Percentiles rank a stretch among this genome's conserved stretches.
phyloP scores from a whole-genome alignment of 2,329 filamentous ascomycete genomes.

The Pseudogymnoascus sp. region DNA sequence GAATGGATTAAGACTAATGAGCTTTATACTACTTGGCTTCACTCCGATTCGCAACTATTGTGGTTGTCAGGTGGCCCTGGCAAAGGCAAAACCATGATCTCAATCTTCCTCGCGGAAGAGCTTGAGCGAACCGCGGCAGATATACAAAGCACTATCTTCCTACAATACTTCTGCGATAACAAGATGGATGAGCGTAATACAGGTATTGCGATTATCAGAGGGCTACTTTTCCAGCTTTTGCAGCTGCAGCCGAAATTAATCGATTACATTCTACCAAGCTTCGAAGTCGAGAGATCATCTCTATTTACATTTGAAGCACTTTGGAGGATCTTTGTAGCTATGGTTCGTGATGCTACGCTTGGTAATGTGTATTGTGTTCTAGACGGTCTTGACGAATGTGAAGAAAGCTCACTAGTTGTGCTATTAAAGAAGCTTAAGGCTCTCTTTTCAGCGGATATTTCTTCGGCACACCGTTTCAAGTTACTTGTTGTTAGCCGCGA shows the following conservation, averaged over 20 bases:
- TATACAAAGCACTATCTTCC: background rate
- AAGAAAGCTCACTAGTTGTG: conserved; percentile 14
- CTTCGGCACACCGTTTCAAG: conserved; percentile 14
- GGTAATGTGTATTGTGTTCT: conserved; percentile 22
- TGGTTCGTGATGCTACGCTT: conserved; percentile 17
- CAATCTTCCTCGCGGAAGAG: background rate
- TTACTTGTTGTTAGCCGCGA: conserved; percentile 22
- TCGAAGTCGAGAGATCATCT: conserved; percentile 9
- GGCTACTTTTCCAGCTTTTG: conserved; percentile 34
- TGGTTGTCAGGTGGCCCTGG: too few species aligned
- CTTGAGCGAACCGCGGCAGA: background rate
- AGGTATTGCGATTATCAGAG: conserved; percentile 34
- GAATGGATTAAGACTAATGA: too few species aligned
- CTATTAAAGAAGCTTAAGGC: conserved; percentile 13
- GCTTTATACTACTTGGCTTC: too few species aligned
- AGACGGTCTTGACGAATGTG: conserved; percentile 18
- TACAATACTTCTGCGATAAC: conserved; percentile 38
- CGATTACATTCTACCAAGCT: conserved; percentile 12
- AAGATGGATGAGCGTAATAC: conserved; percentile 33
- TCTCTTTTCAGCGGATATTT: background rate
- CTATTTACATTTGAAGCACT: conserved; percentile 16
- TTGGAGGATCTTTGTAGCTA: conserved; percentile 23
- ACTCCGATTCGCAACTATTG: too few species aligned
- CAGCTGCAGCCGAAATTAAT: conserved; percentile 12
- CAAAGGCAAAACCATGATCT: background rate